These are phyloP conservation scores for Solanum hybrid DNA, from an alignment of 305 asterid species.

Conservation along the genomic window DNA sequence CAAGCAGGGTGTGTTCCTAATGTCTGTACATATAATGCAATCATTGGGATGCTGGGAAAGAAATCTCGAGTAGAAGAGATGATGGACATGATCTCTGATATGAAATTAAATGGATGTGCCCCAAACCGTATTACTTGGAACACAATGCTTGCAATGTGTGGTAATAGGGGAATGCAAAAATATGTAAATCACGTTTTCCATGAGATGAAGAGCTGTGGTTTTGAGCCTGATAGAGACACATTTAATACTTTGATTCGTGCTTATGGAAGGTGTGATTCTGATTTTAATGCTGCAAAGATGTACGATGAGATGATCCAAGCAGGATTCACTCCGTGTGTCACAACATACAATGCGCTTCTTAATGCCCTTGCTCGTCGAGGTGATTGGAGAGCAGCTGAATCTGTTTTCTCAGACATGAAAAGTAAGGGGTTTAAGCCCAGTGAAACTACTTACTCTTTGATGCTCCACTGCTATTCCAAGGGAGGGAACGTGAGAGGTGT, in stretches of 20 bases:
- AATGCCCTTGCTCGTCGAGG: conserved; percentile 82
- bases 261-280: conserved; percentile 77
- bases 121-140: conserved; percentile 90
- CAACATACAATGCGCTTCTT: conserved; percentile 79
- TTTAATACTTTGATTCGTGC: conserved; percentile 83
- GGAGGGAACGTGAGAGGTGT: conserved; percentile 71
- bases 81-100: conserved; percentile 63
- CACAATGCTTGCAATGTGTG: conserved; percentile 77
- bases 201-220: conserved; percentile 85
- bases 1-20: conserved; percentile 86
- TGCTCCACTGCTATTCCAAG: conserved; percentile 81
- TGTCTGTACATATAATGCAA: conserved; percentile 76
- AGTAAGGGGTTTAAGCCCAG: conserved; percentile 75
- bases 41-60: conserved; percentile 84
- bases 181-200: conserved; percentile 58
- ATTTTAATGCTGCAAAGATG: conserved; percentile 59
- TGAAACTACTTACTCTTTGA: conserved; percentile 67
- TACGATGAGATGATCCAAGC: conserved; percentile 73
- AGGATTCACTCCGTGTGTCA: conserved; percentile 71
- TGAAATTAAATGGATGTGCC: conserved; percentile 68
- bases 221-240: conserved; percentile 84
- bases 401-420: conserved; percentile 55
- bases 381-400: conserved; percentile 72
- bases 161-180: conserved; percentile 69
- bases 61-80: conserved; percentile 64